Conservation (phyloP, 2,329 filamentous ascomycete species). For the Thermochaetoides dissita region DNA sequence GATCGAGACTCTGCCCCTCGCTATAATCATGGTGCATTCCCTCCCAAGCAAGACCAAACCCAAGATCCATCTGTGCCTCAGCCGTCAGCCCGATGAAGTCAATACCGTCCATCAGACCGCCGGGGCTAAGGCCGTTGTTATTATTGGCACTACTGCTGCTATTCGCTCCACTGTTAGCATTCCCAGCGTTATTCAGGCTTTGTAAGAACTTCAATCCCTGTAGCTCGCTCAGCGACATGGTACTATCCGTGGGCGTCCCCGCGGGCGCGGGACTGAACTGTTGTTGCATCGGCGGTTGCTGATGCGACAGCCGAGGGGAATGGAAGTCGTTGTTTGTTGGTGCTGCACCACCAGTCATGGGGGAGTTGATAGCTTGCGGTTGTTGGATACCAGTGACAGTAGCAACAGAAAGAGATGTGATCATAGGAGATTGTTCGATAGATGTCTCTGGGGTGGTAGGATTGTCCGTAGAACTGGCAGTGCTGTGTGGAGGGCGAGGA, state of each 20-base stretch:
- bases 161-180: background rate
- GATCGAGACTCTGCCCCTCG: slow-evolving; percentile 46
- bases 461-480: slow-evolving; percentile 19
- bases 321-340: slow-evolving; percentile 7
- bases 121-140: background rate
- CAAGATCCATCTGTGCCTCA: slow-evolving; percentile 45
- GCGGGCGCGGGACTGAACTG: slow-evolving; percentile 7
- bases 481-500: slow-evolving; percentile 26
- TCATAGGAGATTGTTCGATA: slow-evolving; percentile 29
- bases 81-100: slow-evolving; percentile 22
- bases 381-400: slow-evolving; percentile 18
- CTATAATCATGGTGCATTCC: slow-evolving; percentile 48
- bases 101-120: slow-evolving; percentile 6
- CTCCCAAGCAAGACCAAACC: slow-evolving; percentile 53
- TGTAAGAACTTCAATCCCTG: slow-evolving; percentile 43
- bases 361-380: slow-evolving; percentile 1
- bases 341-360: background rate
- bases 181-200: slow-evolving; percentile 19
- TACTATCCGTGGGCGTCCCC: background rate
- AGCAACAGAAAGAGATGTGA: slow-evolving; percentile 29
- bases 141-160: slow-evolving; percentile 12
- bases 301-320: slow-evolving; percentile 20
- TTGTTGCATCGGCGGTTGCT: slow-evolving; percentile 14
- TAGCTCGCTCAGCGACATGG: slow-evolving; percentile 30
- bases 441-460: slow-evolving; percentile 10